A percentile compares a stretch with the other conserved stretches of the same genome.
These are phyloP conservation scores for Leishmania major DNA, from an alignment of 208 protist genomes.

Conservation along the genomic window DNA sequence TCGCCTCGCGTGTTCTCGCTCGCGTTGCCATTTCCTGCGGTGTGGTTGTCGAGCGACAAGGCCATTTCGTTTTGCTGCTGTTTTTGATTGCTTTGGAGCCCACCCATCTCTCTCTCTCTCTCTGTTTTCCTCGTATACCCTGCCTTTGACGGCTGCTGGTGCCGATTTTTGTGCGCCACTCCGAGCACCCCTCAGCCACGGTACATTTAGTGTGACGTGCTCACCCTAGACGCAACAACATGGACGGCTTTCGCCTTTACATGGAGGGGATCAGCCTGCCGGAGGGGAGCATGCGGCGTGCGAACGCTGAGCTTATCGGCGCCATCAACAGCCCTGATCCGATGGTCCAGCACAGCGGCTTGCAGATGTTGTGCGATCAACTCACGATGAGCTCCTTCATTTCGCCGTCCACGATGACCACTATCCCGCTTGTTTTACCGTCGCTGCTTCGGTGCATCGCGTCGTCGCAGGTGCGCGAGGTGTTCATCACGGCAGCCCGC, in stretches of 20 bases:
- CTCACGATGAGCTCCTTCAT: constrained; percentile 91
- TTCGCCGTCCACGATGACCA: constrained; percentile 68
- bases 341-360: constrained; percentile 42
- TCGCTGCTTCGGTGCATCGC: constrained; percentile 73
- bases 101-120: neutral
- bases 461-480: constrained; percentile 83
- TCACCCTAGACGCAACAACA: neutral
- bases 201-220: neutral
- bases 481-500: constrained; percentile 89
- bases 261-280: constrained; percentile 23
- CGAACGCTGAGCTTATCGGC: constrained; percentile 36
- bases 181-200: neutral
- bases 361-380: constrained; percentile 90
- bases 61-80: neutral
- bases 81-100: neutral
- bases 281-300: constrained; percentile 19
- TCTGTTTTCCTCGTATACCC: neutral
- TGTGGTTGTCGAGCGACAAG: neutral
- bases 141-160: neutral
- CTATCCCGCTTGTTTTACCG: constrained; percentile 57
- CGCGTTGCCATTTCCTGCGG: neutral
- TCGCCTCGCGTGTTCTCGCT: neutral
- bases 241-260: constrained; percentile 30
- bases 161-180: neutral
- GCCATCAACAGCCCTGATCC: constrained; percentile 68